Conservation (phyloP, 1,284 basidiomycete genomes). For the Phylloboletellus chloephorus region DNA sequence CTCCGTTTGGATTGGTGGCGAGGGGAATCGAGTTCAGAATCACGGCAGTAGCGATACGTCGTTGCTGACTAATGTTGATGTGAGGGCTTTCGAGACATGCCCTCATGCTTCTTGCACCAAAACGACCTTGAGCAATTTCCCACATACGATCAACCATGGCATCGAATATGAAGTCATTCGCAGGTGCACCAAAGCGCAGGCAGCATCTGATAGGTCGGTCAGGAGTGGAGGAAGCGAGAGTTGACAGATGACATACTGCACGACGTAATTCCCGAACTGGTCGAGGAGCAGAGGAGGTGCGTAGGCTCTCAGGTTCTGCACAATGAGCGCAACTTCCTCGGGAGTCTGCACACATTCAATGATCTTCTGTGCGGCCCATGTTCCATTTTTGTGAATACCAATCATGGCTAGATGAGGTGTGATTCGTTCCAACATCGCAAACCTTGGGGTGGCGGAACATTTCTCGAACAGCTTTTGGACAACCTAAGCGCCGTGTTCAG, state of each 20-base stretch:
- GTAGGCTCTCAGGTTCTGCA: slow-evolving; percentile 84
- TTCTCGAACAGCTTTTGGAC: slow-evolving; percentile 97
- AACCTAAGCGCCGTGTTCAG: slow-evolving; percentile 43
- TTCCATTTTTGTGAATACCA: slow-evolving; percentile 99
- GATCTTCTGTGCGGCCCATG: slow-evolving; percentile 99
- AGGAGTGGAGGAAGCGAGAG: neutral
- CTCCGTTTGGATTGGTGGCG: slow-evolving; percentile 96
- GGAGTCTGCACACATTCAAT: slow-evolving; percentile 92
- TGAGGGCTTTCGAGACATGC: slow-evolving; percentile 90
- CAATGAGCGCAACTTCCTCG: slow-evolving; percentile 83
- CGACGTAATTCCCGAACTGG: slow-evolving; percentile 97
- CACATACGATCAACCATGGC: slow-evolving; percentile 98
- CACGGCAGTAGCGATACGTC: slow-evolving; percentile 90
- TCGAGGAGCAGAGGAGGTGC: slow-evolving; percentile 92
- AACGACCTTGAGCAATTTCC: slow-evolving; percentile 95
- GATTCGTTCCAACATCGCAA: slow-evolving; percentile 90
- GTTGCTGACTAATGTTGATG: slow-evolving; percentile 84
- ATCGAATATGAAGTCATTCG: slow-evolving; percentile 95
- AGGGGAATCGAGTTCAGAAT: slow-evolving; percentile 97
- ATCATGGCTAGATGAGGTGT: slow-evolving; percentile 95
- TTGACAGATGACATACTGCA: slow-evolving; percentile 59
- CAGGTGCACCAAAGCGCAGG: slow-evolving; percentile 84
- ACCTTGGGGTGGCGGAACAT: slow-evolving; percentile 71
- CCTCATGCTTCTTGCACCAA: slow-evolving; percentile 96
- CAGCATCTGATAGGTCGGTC: slow-evolving; percentile 59